phyloP scores from a whole-genome alignment of 1,284 basidiomycete genomes.

The Cryptococcus maquisensis region DNA sequence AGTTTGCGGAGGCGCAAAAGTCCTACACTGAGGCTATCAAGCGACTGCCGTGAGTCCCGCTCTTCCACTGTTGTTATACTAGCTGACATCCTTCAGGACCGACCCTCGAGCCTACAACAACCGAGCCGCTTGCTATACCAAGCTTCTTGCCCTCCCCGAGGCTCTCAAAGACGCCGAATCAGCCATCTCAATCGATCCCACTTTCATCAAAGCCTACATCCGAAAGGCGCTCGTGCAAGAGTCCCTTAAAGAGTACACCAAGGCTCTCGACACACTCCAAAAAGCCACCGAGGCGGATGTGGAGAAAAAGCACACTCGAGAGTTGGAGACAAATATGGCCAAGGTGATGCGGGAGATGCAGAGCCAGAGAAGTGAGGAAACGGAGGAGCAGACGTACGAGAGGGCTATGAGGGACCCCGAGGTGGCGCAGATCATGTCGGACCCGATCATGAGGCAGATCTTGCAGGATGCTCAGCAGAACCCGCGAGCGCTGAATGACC shows the following conservation, averaged over 20 bases:
- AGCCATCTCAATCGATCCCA: conserved; percentile 86
- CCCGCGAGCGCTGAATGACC: conserved; percentile 85
- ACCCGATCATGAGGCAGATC: conserved; percentile 56
- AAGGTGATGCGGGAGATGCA: conserved; percentile 80
- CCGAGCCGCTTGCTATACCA: conserved; percentile 93
- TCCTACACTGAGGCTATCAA: conserved; percentile 95
- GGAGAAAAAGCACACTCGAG: conserved; percentile 70
- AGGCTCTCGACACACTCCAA: conserved; percentile 76
- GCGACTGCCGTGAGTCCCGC: conserved; percentile 64
- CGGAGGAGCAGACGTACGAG: conserved; percentile 86
- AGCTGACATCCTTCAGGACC: conserved; percentile 22
- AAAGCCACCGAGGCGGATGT: conserved; percentile 67
- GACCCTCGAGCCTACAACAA: conserved; percentile 96
- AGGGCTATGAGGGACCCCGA: conserved; percentile 98
- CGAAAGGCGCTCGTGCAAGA: conserved; percentile 84
- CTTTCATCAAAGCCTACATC: conserved; percentile 92
- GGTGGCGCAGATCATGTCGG: conserved; percentile 62
- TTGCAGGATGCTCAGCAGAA: conserved; percentile 89
- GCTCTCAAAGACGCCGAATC: conserved; percentile 93
- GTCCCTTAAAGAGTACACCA: conserved; percentile 87
- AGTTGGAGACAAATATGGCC: conserved; percentile 71
- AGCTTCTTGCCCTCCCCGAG: conserved; percentile 88
- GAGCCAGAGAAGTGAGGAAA: conserved; percentile 76
- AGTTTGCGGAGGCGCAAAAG: conserved; percentile 89
- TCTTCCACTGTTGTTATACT: neutral